phyloP scores from a whole-genome alignment of 768 basidiomycete genomes.

The Tephrocybe sp. region DNA sequence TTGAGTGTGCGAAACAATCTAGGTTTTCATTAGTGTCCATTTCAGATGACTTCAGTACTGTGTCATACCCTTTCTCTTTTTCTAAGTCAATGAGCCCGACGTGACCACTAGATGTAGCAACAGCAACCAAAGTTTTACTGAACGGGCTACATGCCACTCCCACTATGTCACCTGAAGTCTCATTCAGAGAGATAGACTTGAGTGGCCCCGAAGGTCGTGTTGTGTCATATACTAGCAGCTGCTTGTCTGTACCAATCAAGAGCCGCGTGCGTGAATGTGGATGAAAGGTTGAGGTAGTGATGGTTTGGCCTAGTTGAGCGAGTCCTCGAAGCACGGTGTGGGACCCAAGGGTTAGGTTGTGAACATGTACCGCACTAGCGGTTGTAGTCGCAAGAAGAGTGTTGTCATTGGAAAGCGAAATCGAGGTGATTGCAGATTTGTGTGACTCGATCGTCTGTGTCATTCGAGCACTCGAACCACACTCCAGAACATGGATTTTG shows the following conservation, averaged over 20 bases:
- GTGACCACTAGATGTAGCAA: slow-evolving; percentile 52
- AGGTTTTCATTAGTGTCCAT: not conserved
- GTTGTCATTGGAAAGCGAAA: slow-evolving; percentile 61
- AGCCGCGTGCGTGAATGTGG: slow-evolving; percentile 61
- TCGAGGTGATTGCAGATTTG: slow-evolving; percentile 45
- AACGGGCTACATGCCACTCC: slow-evolving; percentile 69
- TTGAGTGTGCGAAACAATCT: slow-evolving; percentile 63
- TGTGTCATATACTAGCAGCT: slow-evolving; percentile 63
- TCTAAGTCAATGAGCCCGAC: slow-evolving; percentile 69
- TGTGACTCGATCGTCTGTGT: slow-evolving; percentile 53
- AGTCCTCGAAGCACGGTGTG: slow-evolving; percentile 58
- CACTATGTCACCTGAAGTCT: slow-evolving; percentile 48
- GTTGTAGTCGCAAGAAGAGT: slow-evolving; percentile 60
- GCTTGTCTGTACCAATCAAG: slow-evolving; percentile 51
- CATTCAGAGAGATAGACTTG: slow-evolving; percentile 51
- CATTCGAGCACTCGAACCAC: slow-evolving; percentile 36
- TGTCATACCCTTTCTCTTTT: slow-evolving; percentile 67
- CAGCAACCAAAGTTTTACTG: slow-evolving; percentile 70
- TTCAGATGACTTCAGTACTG: not conserved
- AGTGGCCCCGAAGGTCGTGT: slow-evolving; percentile 54
- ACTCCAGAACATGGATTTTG: slow-evolving; percentile 53
- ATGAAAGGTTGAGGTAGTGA: slow-evolving; percentile 60
- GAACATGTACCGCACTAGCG: slow-evolving; percentile 50
- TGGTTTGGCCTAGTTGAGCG: slow-evolving; percentile 32
- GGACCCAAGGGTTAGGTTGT: slow-evolving; percentile 56